Conservation (phyloP, 345 rosid species). For the Erucastrum elatum region DNA sequence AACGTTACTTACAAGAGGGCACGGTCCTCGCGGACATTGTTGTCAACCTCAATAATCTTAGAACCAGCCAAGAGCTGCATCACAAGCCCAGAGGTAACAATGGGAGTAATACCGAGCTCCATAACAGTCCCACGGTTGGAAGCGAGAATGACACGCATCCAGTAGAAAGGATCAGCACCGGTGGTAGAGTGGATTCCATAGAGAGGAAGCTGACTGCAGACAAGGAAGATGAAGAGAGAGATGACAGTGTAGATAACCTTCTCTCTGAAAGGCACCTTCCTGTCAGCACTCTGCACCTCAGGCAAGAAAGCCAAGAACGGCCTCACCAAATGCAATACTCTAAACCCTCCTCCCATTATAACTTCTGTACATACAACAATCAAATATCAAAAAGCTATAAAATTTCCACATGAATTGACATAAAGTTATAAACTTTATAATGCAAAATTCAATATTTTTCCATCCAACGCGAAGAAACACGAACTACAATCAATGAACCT, state of each 20-base stretch:
- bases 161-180: slow-evolving; percentile 70
- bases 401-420: slow-evolving; percentile 3
- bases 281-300: slow-evolving; percentile 65
- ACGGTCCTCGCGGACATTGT: slow-evolving; percentile 70
- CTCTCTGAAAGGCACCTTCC: slow-evolving; percentile 69
- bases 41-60: slow-evolving; percentile 76
- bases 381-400: neutral
- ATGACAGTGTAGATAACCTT: slow-evolving; percentile 61
- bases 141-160: slow-evolving; percentile 82
- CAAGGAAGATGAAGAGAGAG: slow-evolving; percentile 63
- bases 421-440: slow-evolving; percentile 4
- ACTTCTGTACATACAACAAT: slow-evolving; percentile 11
- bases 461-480: neutral
- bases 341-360: slow-evolving; percentile 73
- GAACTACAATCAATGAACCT: slow-evolving; percentile 13
- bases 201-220: slow-evolving; percentile 77
- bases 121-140: slow-evolving; percentile 76
- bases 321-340: slow-evolving; percentile 65
- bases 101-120: slow-evolving; percentile 80
- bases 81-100: slow-evolving; percentile 68
- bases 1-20: slow-evolving; percentile 55
- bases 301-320: slow-evolving; percentile 62
- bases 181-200: slow-evolving; percentile 73
- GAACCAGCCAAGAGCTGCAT: slow-evolving; percentile 78
- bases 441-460: neutral